Percentiles rank a stretch among this genome's conserved stretches.
Evolutionary conservation across 495 filamentous ascomycete species (phyloP).

Genomic region (Penicillium antarcticum): DNA sequence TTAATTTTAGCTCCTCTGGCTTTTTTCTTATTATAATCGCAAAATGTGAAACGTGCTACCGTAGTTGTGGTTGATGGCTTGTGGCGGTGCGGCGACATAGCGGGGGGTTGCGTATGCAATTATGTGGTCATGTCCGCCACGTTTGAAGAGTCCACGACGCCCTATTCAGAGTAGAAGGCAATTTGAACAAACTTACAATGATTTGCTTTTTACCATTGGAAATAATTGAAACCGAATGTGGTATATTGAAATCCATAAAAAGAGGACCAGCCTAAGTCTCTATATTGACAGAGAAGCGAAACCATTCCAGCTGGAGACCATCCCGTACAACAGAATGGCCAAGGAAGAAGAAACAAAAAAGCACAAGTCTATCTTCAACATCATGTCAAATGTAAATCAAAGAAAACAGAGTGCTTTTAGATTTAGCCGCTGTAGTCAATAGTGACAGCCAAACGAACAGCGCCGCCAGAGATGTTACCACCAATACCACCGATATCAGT

Average conservation of each 20-base stretch:
- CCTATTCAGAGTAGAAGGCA: neutral
- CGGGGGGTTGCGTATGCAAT: slow-evolving; percentile 12
- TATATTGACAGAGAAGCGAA: slow-evolving; percentile 19
- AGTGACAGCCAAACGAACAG: slow-evolving; percentile 27
- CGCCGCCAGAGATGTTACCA: slow-evolving; percentile 30
- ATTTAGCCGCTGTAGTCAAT: slow-evolving; percentile 31
- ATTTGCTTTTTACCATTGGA: neutral
- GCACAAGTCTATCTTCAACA: slow-evolving; percentile 9
- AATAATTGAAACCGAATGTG: slow-evolving; percentile 8
- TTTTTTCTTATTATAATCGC: neutral
- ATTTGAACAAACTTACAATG: too few species aligned
- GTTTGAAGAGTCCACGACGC: neutral
- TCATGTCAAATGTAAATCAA: neutral
- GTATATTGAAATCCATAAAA: slow-evolving; percentile 9
- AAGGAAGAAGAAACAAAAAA: neutral
- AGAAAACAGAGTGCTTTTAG: neutral
- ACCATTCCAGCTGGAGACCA: slow-evolving; percentile 17
- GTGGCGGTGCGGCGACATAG: neutral
- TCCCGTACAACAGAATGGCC: slow-evolving; percentile 7
- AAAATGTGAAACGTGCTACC: neutral
- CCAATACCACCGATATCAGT: slow-evolving; percentile 38
- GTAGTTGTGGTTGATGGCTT: neutral
- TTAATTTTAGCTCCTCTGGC: neutral
- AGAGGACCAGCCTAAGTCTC: slow-evolving; percentile 23
- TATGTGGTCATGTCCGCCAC: slow-evolving; percentile 17